phyloP scores from a whole-genome alignment of 495 filamentous ascomycete species.

The Cladorrhinum samala region DNA sequence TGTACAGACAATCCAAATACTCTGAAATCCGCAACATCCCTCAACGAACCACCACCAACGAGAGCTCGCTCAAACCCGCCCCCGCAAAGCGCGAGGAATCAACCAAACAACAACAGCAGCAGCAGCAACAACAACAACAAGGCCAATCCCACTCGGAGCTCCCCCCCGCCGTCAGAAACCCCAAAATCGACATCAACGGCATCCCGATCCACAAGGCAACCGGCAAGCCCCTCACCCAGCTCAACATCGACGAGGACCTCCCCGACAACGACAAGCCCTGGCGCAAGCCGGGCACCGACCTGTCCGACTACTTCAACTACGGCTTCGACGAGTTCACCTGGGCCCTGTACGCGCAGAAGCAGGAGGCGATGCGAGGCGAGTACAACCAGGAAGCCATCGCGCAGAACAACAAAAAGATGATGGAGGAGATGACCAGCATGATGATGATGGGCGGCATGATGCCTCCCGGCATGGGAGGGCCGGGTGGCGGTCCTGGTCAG shows the following conservation, averaged over 20 bases:
- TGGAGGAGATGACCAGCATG: conserved; percentile 85
- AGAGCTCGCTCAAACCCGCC: conserved; percentile 35
- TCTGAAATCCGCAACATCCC: conserved; percentile 63
- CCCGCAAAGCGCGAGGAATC: conserved; percentile 43
- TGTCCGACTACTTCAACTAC: conserved; percentile 98
- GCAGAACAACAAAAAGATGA: conserved; percentile 71
- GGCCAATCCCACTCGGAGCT: conserved; percentile 26
- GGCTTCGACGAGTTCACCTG: conserved; percentile 99
- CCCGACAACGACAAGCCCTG: conserved; percentile 85
- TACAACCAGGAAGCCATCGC: conserved; percentile 53
- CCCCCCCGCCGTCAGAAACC: conserved; percentile 56
- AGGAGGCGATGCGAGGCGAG: conserved; percentile 67
- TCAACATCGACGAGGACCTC: conserved; percentile 79
- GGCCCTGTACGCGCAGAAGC: conserved; percentile 89
- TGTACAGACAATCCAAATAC: conserved; percentile 44
- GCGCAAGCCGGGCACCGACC: conserved; percentile 90
- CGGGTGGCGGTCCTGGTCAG: conserved; percentile 6
- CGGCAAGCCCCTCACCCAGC: conserved; percentile 73
- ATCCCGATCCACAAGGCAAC: conserved; percentile 68
- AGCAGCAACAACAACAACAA: conserved; percentile 8
- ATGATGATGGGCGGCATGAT: conserved; percentile 72
- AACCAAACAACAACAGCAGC: conserved; percentile 11
- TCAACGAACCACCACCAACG: conserved; percentile 52
- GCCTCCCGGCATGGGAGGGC: conserved; percentile 27
- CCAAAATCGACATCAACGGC: conserved; percentile 77